Conservation (phyloP, 1,139 yeast species). For the Geotrichum europaeum region DNA sequence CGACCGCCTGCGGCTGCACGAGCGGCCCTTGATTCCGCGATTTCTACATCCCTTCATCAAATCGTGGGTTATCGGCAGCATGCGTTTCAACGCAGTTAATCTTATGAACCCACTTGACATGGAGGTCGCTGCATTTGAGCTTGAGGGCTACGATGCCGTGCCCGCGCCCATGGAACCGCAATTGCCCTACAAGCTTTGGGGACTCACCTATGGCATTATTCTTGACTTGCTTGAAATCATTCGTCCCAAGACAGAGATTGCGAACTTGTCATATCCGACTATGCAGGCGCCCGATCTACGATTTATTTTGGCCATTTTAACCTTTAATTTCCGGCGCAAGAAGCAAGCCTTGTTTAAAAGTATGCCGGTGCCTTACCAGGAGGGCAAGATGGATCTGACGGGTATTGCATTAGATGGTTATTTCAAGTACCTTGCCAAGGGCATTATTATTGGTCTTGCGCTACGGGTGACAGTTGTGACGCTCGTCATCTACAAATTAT, state of each 20-base stretch:
- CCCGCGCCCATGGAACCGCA: slow-evolving; percentile 15
- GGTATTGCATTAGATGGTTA: slow-evolving; percentile 17
- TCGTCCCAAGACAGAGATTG: slow-evolving; percentile 22
- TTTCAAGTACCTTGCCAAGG: slow-evolving; percentile 14
- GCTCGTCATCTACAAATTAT: neutral
- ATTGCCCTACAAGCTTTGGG: slow-evolving; percentile 36
- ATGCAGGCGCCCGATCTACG: slow-evolving; percentile 23
- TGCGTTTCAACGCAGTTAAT: slow-evolving; percentile 33
- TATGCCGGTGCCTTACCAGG: slow-evolving; percentile 3
- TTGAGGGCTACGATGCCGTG: neutral
- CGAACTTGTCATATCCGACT: slow-evolving; percentile 20
- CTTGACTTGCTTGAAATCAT: slow-evolving; percentile 32
- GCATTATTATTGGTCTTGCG: slow-evolving; percentile 9
- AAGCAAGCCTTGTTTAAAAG: slow-evolving; percentile 1
- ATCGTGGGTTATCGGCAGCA: slow-evolving; percentile 28
- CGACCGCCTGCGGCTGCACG: slow-evolving; percentile 25
- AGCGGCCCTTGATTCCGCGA: slow-evolving; percentile 20
- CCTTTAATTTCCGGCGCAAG: slow-evolving; percentile 9
- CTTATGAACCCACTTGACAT: slow-evolving; percentile 24
- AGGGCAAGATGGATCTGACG: slow-evolving; percentile 17
- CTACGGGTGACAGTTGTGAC: slow-evolving; percentile 1
- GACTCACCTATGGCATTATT: slow-evolving; percentile 35
- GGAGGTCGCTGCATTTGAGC: slow-evolving; percentile 6
- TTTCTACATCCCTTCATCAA: slow-evolving; percentile 20
- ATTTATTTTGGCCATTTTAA: slow-evolving; percentile 9